Evolutionary conservation across 495 filamentous ascomycete species (phyloP), one percentile per base, ranked within the genome.

Genomic region (Penicillium cataractarum): DNA sequence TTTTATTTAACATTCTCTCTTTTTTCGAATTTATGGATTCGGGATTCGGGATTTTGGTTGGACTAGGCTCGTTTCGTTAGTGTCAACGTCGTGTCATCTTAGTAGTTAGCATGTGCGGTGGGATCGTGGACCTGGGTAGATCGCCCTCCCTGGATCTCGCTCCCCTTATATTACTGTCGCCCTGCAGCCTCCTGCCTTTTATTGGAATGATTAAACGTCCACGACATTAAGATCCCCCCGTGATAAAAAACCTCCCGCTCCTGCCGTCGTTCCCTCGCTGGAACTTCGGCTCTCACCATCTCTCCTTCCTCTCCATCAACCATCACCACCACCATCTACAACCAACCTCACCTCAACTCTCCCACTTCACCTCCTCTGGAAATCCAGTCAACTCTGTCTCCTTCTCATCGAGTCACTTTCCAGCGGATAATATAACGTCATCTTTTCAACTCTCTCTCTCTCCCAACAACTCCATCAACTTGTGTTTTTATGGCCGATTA

Each of bases 31-130:
- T 3, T 31, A 31, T 17, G 49, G 22, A 35, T 39, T 55, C 33
- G 52, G 32, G 52, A 35, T 29, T 55, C 33, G 31, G 52, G 33
- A 39, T 42, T 60, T 37, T 60, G 35, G 49, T 61, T 56, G 54
- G 37, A 57, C 69, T 78, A 75, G 65, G 57, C 76, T 71, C 63
- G 26, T 74, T 75, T 75, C 71, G 72, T 73, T 72, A 73, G 73
- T 71, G 74, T 76, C 74, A 79, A 79, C 75, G 75, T 77, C 72
- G 74, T 77, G 76, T 75, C 75, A 76, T 78, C 68, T 73, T 70
- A 77, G 71, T 71, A 74, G 73, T 69, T 24, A 77, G 71, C 71
- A 72, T 76, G 73, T 71, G 73, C 64, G 61, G 63, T 72, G 71
- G 70, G 68, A 78, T 78, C 76, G 72, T 76, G 74, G 71, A 75